Evolutionary conservation across 441 rosid genomes (phyloP).

Genomic region (Monsonia emarginata): DNA sequence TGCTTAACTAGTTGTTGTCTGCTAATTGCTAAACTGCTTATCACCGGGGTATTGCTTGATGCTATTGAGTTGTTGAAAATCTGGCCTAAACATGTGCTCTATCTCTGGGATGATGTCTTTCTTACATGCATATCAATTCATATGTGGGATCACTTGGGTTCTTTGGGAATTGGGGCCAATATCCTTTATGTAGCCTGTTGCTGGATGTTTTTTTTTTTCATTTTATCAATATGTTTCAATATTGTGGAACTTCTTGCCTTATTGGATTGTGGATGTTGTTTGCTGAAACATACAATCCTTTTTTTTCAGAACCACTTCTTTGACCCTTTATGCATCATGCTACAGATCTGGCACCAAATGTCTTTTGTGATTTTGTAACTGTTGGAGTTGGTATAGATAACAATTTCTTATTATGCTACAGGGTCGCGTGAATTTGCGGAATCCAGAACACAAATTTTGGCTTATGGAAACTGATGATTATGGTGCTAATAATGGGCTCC

Average conservation of each 20-base stretch:
- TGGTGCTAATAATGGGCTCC: constrained; percentile 76
- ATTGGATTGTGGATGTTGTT: not conserved
- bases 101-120: not conserved
- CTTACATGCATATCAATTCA: not conserved
- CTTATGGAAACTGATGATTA: constrained; percentile 76
- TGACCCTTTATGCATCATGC: not conserved
- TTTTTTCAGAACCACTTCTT: not conserved
- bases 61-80: not conserved
- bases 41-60: too few species aligned
- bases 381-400: not conserved
- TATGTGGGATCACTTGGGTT: not conserved
- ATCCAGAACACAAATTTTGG: constrained; percentile 74
- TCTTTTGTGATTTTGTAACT: not conserved
- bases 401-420: constrained; percentile 19
- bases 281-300: not conserved
- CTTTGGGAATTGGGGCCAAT: not conserved
- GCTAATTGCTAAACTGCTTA: too few species aligned
- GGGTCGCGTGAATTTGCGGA: constrained; percentile 73
- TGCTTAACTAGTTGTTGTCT: not conserved
- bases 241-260: not conserved
- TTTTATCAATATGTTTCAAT: not conserved
- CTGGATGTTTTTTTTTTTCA: not conserved
- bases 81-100: not conserved
- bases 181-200: not conserved
- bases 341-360: not conserved